Conservation (phyloP, 2,329 filamentous ascomycete species). For the Verticillium zaregamsianum region DNA sequence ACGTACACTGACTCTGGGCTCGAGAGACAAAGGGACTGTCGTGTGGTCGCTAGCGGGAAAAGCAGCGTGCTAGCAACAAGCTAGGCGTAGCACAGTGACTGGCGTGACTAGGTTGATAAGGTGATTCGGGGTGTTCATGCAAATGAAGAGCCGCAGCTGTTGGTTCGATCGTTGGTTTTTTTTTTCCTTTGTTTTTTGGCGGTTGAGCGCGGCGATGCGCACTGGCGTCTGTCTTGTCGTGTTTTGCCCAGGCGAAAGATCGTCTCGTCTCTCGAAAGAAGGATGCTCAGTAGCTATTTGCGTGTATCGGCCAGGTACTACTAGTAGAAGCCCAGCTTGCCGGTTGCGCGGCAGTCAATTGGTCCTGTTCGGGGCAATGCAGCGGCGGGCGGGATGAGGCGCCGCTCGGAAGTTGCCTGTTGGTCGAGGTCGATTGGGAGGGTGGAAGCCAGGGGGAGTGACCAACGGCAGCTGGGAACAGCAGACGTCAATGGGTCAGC, state of each 20-base stretch:
- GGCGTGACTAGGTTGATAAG: not conserved
- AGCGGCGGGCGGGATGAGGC: not conserved
- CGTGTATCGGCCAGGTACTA: not conserved
- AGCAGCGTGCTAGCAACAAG: not conserved
- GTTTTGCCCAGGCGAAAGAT: not conserved
- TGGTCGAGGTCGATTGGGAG: not conserved
- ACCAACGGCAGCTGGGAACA: not conserved
- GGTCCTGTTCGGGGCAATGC: not conserved
- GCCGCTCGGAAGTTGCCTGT: not conserved
- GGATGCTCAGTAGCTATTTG: not conserved
- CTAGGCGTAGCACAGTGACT: not conserved
- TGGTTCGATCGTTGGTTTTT: not conserved
- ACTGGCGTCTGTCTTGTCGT: not conserved
- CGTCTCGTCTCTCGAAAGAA: not conserved
- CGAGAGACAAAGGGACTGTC: not conserved
- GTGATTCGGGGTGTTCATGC: not conserved
- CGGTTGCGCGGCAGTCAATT: not conserved
- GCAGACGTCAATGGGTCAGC: not conserved
- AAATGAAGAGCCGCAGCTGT: not conserved
- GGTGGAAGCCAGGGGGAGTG: not conserved
- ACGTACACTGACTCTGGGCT: not conserved
- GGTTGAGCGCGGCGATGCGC: not conserved
- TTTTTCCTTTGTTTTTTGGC: not conserved
- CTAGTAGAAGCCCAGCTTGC: not conserved
- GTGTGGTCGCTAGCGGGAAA: not conserved